Evolutionary conservation across 2,329 filamentous ascomycete genomes (phyloP), one percentile per base, ranked within the genome.

Genomic region (Anisogramma anomala): DNA sequence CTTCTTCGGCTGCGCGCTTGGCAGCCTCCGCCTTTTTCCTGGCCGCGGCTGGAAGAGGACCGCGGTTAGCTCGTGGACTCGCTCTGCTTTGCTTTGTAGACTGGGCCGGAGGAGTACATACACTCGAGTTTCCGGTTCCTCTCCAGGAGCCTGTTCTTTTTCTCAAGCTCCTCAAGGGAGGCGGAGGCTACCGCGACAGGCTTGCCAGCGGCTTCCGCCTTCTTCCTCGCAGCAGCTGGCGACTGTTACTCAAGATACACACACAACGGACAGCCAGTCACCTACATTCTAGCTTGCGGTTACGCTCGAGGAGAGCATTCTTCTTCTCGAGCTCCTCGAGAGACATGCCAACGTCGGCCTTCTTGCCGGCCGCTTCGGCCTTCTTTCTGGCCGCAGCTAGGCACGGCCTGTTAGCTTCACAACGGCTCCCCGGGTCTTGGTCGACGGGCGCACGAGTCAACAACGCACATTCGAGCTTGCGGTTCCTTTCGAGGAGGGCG

Each of bases 321-420:
- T 30, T 30, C 13, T 15, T 30, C n/a, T n/a, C 27, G 13, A 30
- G 27, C 3, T 30, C 27, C 7, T 14, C 4, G 13, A 30, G 27
- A 30, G 27, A 30, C 4, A 30, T 14, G 7, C 27, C 27, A 15
- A 14, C 27, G 6, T 30, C 27, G 13, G 22, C 8, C 11, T 33
- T 40, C 38, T 30, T 40, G 13, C 30, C 38, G 13, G 30, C 38
- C 15, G 33, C 38, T 13, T 41, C 38, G 2, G 38, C 38, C n/a
- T 34, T 23, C n/a, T 41, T 41, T 14, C 33, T 41, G 2, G 38
- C 38, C 18, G 32, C 32, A 13, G 37, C 45, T 47, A 32, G 11
- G 17, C 6, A 33, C 14, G 18, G 30, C 39, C 19, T 13, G 18
- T 46, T 38, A 44, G 36, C 22, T 10, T n/a, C 25, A 14, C 8